A percentile compares a stretch with the other conserved stretches of the same genome.
Evolutionary conservation across 768 basidiomycete genomes (phyloP).

Genomic region (Asterophora parasitica): DNA sequence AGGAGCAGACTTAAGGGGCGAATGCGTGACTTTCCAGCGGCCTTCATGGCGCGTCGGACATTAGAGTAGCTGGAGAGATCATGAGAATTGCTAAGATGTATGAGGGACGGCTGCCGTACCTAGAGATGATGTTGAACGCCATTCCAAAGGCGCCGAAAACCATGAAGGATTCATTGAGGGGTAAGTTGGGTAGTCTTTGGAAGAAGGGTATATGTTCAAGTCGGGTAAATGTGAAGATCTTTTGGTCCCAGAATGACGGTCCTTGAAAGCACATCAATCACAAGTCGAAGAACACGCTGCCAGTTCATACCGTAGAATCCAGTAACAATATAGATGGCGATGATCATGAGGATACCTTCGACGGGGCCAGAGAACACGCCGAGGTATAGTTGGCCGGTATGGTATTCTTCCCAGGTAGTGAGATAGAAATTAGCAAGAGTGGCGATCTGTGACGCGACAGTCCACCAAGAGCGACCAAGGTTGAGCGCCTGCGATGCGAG

Average conservation of each 20-base stretch:
- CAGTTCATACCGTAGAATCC: conserved; percentile 60
- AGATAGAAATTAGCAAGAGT: conserved; percentile 77
- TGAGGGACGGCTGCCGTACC: conserved; percentile 33
- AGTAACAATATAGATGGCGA: conserved; percentile 69
- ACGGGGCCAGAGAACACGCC: conserved; percentile 94
- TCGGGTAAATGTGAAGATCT: conserved; percentile 53
- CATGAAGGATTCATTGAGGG: conserved; percentile 87
- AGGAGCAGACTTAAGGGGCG: conserved; percentile 69
- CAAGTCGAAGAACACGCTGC: background rate
- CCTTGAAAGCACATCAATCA: conserved; percentile 37
- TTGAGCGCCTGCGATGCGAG: conserved; percentile 83
- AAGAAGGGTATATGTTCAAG: conserved; percentile 49
- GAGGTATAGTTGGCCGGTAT: conserved; percentile 89
- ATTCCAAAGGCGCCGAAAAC: conserved; percentile 66
- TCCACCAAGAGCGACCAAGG: conserved; percentile 96
- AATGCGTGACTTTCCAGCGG: conserved; percentile 33
- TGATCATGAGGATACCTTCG: conserved; percentile 90
- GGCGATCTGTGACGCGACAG: conserved; percentile 78
- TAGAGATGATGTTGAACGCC: conserved; percentile 73
- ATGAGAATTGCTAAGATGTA: background rate
- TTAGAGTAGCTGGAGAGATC: conserved; percentile 59
- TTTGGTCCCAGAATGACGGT: conserved; percentile 76
- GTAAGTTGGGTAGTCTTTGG: conserved; percentile 56
- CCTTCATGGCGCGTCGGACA: conserved; percentile 55
- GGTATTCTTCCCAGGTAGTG: conserved; percentile 82